Evolutionary conservation across 1,284 basidiomycete genomes (phyloP).

Genomic region (Tilletia walkeri): DNA sequence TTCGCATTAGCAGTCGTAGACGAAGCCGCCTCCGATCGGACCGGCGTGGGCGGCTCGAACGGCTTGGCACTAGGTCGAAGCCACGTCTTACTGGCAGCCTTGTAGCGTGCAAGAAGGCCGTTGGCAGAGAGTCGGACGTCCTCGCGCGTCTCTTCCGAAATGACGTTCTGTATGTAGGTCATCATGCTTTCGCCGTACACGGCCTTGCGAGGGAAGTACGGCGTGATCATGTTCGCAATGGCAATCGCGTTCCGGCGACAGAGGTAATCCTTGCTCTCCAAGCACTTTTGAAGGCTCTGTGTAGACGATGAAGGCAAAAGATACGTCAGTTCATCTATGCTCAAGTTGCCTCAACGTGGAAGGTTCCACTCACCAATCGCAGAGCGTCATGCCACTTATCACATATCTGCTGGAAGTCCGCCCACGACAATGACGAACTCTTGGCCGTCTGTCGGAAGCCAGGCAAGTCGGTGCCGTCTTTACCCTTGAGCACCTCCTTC

Average conservation of each 20-base stretch:
- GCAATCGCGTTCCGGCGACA: conserved; percentile 52
- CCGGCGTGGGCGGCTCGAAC: neutral
- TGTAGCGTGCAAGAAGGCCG: conserved; percentile 4
- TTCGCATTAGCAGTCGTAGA: neutral
- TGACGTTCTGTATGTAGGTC: conserved; percentile 4
- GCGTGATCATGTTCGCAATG: conserved; percentile 47
- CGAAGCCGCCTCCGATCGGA: neutral
- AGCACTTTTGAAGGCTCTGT: conserved; percentile 40
- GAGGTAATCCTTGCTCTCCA: conserved; percentile 50
- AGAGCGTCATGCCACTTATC: conserved; percentile 80
- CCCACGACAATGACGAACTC: conserved; percentile 65
- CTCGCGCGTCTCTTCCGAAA: conserved; percentile 6
- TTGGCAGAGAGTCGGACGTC: conserved; percentile 12
- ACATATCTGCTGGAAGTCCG: conserved; percentile 69
- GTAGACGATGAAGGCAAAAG: neutral
- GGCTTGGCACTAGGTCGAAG: neutral
- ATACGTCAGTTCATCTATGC: too few species aligned
- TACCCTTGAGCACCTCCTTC: conserved; percentile 56
- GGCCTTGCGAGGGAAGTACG: conserved; percentile 36
- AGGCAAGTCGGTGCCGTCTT: conserved; percentile 50
- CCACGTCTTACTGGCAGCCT: conserved; percentile 15
- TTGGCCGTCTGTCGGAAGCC: conserved; percentile 46
- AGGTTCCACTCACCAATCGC: conserved; percentile 45
- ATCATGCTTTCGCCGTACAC: conserved; percentile 3
- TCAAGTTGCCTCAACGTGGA: too few species aligned